Evolutionary conservation across 495 filamentous ascomycete species (phyloP).

Genomic region (Podospora comata): DNA sequence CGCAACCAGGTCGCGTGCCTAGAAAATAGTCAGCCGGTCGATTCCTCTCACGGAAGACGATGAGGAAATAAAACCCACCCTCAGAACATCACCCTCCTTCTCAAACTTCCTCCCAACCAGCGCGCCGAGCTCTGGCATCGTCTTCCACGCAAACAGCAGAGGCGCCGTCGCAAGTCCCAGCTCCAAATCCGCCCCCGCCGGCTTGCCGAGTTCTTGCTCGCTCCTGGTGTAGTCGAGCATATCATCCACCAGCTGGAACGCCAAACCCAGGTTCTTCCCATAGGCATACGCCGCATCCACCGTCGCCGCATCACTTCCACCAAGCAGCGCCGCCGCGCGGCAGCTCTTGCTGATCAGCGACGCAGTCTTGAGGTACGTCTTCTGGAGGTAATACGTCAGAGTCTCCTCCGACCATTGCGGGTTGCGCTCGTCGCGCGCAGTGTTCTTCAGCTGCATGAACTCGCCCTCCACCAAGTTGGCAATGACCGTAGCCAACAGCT

Average conservation of each 20-base stretch:
- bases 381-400: slow-evolving; percentile 92
- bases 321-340: slow-evolving; percentile 82
- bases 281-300: slow-evolving; percentile 90
- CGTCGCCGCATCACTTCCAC: slow-evolving; percentile 68
- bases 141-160: slow-evolving; percentile 92
- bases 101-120: slow-evolving; percentile 90
- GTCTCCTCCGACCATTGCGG: slow-evolving; percentile 83
- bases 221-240: slow-evolving; percentile 94
- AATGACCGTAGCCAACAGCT: slow-evolving; percentile 92
- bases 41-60: slow-evolving; percentile 2
- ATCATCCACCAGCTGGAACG: slow-evolving; percentile 98
- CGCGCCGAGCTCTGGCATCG: slow-evolving; percentile 75
- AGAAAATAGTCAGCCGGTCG: slow-evolving; percentile 19
- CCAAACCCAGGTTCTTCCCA: slow-evolving; percentile 86
- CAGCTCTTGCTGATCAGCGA: slow-evolving; percentile 95
- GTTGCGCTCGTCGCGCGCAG: slow-evolving; percentile 75
- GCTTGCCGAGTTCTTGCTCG: slow-evolving; percentile 83
- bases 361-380: slow-evolving; percentile 96
- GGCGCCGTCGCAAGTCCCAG: slow-evolving; percentile 95
- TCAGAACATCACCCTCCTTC: slow-evolving; percentile 75
- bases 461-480: slow-evolving; percentile 97
- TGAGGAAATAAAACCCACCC: slow-evolving; percentile 50
- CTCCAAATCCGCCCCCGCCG: slow-evolving; percentile 89
- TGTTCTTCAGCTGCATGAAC: slow-evolving; percentile 99
- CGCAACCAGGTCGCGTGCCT: slow-evolving; percentile 84